Conservation (phyloP, 805 yeast genomes). For the Candida endomychidarum region DNA sequence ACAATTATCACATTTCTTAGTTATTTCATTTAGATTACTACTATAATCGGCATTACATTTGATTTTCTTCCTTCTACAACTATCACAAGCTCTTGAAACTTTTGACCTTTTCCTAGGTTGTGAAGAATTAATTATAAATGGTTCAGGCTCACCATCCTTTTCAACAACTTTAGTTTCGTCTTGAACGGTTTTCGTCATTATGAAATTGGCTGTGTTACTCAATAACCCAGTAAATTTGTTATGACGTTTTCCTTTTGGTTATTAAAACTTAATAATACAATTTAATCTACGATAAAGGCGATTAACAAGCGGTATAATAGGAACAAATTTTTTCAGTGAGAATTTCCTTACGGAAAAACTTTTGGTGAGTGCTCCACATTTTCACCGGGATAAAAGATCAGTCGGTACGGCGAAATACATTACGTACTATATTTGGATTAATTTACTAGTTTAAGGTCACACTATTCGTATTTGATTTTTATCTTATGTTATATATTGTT, state of each 20-base stretch:
- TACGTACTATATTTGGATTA: too few relatives aligned
- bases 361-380: conserved; percentile 7
- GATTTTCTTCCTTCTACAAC: conserved; percentile 71
- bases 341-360: conserved; percentile 12
- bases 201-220: background rate
- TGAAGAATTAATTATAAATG: conserved; percentile 5
- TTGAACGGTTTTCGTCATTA: conserved; percentile 8
- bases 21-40: conserved; percentile 44
- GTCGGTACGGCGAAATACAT: background rate
- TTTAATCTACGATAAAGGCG: too few relatives aligned
- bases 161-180: conserved; percentile 14
- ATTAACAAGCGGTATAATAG: background rate
- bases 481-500: too few relatives aligned
- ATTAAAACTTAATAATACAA: too few relatives aligned
- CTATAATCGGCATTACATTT: conserved; percentile 64
- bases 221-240: too few relatives aligned
- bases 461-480: too few relatives aligned
- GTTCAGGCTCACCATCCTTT: background rate
- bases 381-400: conserved; percentile 9
- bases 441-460: too few relatives aligned
- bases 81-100: conserved; percentile 80
- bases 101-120: conserved; percentile 60
- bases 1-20: conserved; percentile 62
- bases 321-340: conserved; percentile 2
- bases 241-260: too few relatives aligned